These are phyloP conservation scores for Hygrocybe coccinea DNA, from an alignment of 768 basidiomycete genomes.

Conservation along the genomic window DNA sequence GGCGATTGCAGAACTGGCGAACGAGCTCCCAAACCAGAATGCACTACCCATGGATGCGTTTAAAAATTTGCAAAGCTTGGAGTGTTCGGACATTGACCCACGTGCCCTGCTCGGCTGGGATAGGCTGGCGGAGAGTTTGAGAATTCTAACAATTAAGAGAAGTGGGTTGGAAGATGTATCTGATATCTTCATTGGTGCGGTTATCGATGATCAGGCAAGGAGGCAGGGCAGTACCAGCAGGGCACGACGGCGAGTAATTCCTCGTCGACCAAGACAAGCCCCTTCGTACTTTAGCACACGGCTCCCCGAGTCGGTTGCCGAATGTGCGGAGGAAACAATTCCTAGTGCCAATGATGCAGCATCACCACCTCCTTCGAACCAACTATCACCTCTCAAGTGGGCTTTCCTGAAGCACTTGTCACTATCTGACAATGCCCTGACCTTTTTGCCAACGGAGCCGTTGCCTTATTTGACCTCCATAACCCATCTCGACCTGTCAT, in stretches of 20 bases:
- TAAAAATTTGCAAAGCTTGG: constrained; percentile 75
- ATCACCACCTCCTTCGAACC: constrained; percentile 29
- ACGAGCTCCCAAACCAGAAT: constrained; percentile 65
- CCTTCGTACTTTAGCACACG: constrained; percentile 47
- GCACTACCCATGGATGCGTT: constrained; percentile 80
- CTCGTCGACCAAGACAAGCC: constrained; percentile 36
- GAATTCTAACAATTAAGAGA: constrained; percentile 68
- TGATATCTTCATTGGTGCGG: constrained; percentile 70
- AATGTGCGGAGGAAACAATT: constrained; percentile 32
- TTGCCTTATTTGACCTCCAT: constrained; percentile 67
- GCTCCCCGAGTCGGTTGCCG: constrained; percentile 55
- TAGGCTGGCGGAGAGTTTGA: constrained; percentile 60
- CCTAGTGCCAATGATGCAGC: constrained; percentile 1
- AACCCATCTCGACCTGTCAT: constrained; percentile 82
- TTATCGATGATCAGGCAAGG: constrained; percentile 71
- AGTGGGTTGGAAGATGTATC: constrained; percentile 80
- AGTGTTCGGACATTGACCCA: constrained; percentile 78
- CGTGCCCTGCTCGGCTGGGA: constrained; percentile 82
- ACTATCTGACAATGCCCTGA: constrained; percentile 74
- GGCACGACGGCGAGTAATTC: constrained; percentile 43
- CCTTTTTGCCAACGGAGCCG: constrained; percentile 67
- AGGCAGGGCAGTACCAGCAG: constrained; percentile 51
- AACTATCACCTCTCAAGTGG: constrained; percentile 64
- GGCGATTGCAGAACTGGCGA: constrained; percentile 61
- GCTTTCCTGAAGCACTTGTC: constrained; percentile 70